Evolutionary conservation across 495 filamentous ascomycete genomes (phyloP).

Genomic region (Penicillium riverlandense): DNA sequence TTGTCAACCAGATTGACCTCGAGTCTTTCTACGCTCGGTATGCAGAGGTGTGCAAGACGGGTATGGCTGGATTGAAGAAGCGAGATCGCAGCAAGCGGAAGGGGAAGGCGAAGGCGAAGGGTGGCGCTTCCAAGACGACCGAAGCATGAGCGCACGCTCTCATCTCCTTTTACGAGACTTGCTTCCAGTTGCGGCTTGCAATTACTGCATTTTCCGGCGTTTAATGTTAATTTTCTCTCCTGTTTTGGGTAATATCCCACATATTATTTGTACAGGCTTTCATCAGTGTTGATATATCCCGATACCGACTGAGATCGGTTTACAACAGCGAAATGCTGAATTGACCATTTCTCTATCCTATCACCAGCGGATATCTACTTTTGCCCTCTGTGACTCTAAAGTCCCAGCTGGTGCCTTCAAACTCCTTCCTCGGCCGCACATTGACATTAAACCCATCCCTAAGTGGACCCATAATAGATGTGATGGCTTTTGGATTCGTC

Average conservation of each 20-base stretch:
- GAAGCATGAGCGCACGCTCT: slow-evolving; percentile 27
- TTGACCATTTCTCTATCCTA: slow-evolving; percentile 7
- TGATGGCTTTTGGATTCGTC: slow-evolving; percentile 9
- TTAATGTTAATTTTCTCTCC: slow-evolving; percentile 5
- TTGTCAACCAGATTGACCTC: slow-evolving; percentile 67
- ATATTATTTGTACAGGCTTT: not conserved
- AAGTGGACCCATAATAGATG: slow-evolving; percentile 9
- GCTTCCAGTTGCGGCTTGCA: slow-evolving; percentile 2
- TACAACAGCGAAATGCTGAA: no score
- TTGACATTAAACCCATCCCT: slow-evolving; percentile 11
- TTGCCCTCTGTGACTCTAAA: slow-evolving; percentile 16
- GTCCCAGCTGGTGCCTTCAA: slow-evolving; percentile 16
- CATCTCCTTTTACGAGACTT: not conserved
- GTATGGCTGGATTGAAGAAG: slow-evolving; percentile 89
- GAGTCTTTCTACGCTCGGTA: slow-evolving; percentile 79
- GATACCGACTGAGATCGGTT: no score
- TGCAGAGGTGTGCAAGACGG: slow-evolving; percentile 84
- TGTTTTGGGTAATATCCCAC: not conserved
- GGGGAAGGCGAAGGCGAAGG: slow-evolving; percentile 65
- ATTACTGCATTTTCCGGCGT: slow-evolving; percentile 19
- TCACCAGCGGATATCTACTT: slow-evolving; percentile 14
- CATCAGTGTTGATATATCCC: no score
- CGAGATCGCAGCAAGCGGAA: slow-evolving; percentile 72
- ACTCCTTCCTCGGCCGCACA: slow-evolving; percentile 9
- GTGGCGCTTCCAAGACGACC: slow-evolving; percentile 41